Evolutionary conservation across 2,329 filamentous ascomycete species (phyloP).

Genomic region (Pseudophaeomoniella oleicola): DNA sequence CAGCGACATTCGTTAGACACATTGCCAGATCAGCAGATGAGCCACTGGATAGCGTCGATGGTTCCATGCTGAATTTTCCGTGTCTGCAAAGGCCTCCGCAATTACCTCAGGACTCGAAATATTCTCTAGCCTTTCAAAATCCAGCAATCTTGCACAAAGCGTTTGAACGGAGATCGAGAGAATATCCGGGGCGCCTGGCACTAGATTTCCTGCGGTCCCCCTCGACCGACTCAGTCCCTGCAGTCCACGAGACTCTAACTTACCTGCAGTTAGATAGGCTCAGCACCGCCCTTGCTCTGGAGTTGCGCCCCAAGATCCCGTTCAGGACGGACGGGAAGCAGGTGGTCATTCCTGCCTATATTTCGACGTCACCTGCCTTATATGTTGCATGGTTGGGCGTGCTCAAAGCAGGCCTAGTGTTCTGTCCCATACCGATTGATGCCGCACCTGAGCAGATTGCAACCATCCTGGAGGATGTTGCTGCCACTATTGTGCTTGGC

Average conservation of each 20-base stretch:
- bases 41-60: no score
- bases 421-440: constrained; percentile 23
- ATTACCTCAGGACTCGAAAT: no score
- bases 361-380: constrained; percentile 13
- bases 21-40: no score
- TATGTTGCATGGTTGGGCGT: constrained; percentile 22
- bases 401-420: constrained; percentile 21
- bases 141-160: neutral
- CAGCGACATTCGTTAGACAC: no score
- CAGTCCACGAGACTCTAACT: neutral
- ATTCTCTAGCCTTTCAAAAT: no score
- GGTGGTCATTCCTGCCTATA: neutral
- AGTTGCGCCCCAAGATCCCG: neutral
- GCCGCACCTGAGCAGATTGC: constrained; percentile 15
- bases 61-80: no score
- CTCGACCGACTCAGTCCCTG: neutral
- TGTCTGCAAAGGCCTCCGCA: no score
- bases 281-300: neutral
- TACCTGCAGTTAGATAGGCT: neutral
- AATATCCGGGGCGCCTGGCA: neutral
- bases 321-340: neutral
- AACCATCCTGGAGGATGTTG: constrained; percentile 16
- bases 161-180: neutral
- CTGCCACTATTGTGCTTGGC: neutral
- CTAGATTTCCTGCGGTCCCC: neutral